Base-by-base conservation (phyloP, 2,329 filamentous ascomycete genomes). In the Pseudohalonectria lignicola region DNA sequence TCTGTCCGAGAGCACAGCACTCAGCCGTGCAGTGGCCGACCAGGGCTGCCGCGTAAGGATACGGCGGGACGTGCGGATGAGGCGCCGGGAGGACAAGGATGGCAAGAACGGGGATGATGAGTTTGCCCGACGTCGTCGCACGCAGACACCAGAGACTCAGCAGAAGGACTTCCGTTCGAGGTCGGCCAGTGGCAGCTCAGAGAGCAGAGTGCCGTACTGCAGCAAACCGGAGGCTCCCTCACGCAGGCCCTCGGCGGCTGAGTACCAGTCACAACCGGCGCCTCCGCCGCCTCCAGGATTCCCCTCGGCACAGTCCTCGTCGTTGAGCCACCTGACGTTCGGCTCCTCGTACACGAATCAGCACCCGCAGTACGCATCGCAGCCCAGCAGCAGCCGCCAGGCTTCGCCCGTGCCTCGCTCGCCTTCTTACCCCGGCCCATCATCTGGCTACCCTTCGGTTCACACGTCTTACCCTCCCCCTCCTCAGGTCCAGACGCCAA, bases 31-130 rank as follows among this genome's bases (percentile, higher is more conserved):
- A 26, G 87, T 98, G 31, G 88, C 90, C 15, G 90, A 98, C 59
- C 92, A 98, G 61, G 92, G 92, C 41, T 96, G 92, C 59, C 86
- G 90, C 48, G 92, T 98, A 20, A 82, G 92, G 33, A 98, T 98
- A 52, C 78, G 92, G 40, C 84, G 92, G 45, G 92, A 96, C 61
- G 54, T 57, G 13, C 46, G 56, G 17, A 60, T 60, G 57, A 52
- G 56, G 40, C 53, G 57, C 31, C 53, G 87, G 50, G 82, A 86
- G 42, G 50, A 53, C 23, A 47, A 45, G 36, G 51, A 51, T 30
- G 45, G 50, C 18, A 13, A 26, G 19, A 21, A 23, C 18, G 47
- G 38, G 26, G 55, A 58, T 25, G 52, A 56, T 23, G 56, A 56
- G 33, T 58, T 50, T 37, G 38, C 42, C 5, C 49, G 49, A 25